Evolutionary conservation across 2,329 filamentous ascomycete genomes (phyloP), one percentile per base, ranked within the genome.

Genomic region (Cercospora sojina): DNA sequence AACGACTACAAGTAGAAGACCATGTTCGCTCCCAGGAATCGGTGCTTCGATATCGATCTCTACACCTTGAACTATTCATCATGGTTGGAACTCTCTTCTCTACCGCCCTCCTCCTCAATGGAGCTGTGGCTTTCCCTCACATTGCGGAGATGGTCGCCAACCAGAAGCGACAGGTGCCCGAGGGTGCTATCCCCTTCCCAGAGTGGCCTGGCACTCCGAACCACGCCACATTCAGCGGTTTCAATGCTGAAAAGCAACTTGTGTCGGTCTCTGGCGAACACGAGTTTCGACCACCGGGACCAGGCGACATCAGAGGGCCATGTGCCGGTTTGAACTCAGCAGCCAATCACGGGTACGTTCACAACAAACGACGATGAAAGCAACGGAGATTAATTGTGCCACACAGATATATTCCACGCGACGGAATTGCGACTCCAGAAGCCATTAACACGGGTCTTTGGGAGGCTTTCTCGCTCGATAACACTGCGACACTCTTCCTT

Each of bases 201-300:
- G 70, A 72, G 29, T 72, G 49, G 49, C 71, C 71, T 38, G 71
- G 71, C 16, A 35, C 61, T 3, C 71, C 71, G 12, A 18, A 31
- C 10, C 71, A 73, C 53, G 71, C 70, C 10, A 27, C 57, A 1
- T 73, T 70, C 62, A 62, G 66, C 67, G 62, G 67, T 8, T 77
- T 77, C 64, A 72, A 77, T 58, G 69, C 75, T 7, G 68, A 59
- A 2, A 49, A 69, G 13, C 75, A 77, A 56, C 68, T 69, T 18
- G 69, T 77, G 29, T 71, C 69, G 20, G 71, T 65, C 12, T 69
- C 71, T 31, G 75, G 75, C n/a, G 65, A 70, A 1, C 70, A 75
- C 58, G 73, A 67, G 20, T 77, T 59, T 31, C 53, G 38, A 20
- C 63, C 65, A 13, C 71, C 71, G n/a, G 67, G 66, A 5, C 51